Evolutionary conservation across 768 basidiomycete genomes (phyloP), one percentile per base, ranked within the genome.

Genomic region (Pisolithus albus): DNA sequence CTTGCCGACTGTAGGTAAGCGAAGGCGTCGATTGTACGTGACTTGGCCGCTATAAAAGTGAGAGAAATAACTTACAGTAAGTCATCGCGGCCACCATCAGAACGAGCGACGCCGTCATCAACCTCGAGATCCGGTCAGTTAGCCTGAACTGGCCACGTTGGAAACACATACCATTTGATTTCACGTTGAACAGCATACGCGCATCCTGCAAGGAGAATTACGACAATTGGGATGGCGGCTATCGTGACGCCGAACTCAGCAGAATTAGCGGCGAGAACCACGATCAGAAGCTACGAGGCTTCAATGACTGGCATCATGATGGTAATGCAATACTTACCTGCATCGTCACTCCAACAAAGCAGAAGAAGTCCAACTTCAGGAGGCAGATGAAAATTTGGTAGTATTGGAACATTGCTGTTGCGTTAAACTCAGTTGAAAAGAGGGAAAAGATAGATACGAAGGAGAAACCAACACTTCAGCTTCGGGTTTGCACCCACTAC

Each of bases 331-430:
- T 28, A 30, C 68, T 46, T 47, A 80, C 89, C 81, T 92, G 90
- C 79, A 91, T 90, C 2, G 89, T 91, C 23, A 92, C 84, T n/a
- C 85, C 90, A 19, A 78, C 76, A 63, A 92, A 92, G 65, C 79
- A 82, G 72, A 92, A 92, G 67, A 91, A 92, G 66, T 92, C 89
- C 65, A 92, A 90, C 64, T 91, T 92, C 59, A 92, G 79, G 48
- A 92, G 76, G 61, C 88, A 91, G 43, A 92, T 81, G 76, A 91
- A 80, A 59, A 92, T 80, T 70, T 92, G 86, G 61, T 92, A 92
- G 69, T 74, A 89, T 59, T 86, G 86, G 64, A 89, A 92, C 90
- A 92, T 92, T 30, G 78, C 89, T 92, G 56, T 48, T 13, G 56
- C 36, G 51, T 16, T 50, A 43, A 38, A 39, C 52, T 52, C 23